Base-by-base conservation (phyloP, 2,329 filamentous ascomycete genomes). In the Microcyclospora pomicola region DNA sequence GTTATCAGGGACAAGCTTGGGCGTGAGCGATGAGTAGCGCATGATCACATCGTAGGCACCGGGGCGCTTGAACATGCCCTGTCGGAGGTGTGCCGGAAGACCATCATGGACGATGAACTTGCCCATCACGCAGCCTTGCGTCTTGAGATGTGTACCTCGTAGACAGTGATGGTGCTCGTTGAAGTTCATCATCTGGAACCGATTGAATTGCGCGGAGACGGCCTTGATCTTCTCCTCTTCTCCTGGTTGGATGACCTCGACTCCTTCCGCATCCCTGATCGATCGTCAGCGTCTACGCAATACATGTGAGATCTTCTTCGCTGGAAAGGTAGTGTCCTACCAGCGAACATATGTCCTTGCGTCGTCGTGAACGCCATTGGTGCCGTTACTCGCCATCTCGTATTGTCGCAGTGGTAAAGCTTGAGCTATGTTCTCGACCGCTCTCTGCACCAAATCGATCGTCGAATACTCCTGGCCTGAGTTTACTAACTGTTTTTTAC, bases 131-230 rank as follows among this genome's bases (percentile, higher is more conserved):
- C 53, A 56, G 14, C 54, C 46, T 37, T 58, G 53, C 6, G 56
- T 58, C 47, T 59, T 59, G 34, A 61, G 45, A 37, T 60, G 53
- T 6, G 55, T 61, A 27, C 58, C 59, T n/a, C 58, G 56, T 27
- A 58, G 50, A 32, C 50, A 58, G 44, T 59, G 58, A 31, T 51
- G 50, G 42, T 61, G 54, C 40, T 58, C 55, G 38, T 60, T 56
- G 50, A 61, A 59, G 33, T 61, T 60, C 49, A 59, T 59, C 51
- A 61, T 59, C 42, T 62, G 57, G 47, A 61, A 56, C 6, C 54
- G 47, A 31, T 56, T 55, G 51, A 58, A 58, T 36, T 56, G 56
- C 37, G 56, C 55, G 39, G 59, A 59, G 10, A 58, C 56, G 34
- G 52, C 52, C 33, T 56, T 49, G 33, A 62, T 60, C 44, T 54